Percentiles rank a stretch among this genome's conserved stretches.
phyloP scores from a whole-genome alignment of 2,329 filamentous ascomycete genomes.

The Seiridium unicorne region DNA sequence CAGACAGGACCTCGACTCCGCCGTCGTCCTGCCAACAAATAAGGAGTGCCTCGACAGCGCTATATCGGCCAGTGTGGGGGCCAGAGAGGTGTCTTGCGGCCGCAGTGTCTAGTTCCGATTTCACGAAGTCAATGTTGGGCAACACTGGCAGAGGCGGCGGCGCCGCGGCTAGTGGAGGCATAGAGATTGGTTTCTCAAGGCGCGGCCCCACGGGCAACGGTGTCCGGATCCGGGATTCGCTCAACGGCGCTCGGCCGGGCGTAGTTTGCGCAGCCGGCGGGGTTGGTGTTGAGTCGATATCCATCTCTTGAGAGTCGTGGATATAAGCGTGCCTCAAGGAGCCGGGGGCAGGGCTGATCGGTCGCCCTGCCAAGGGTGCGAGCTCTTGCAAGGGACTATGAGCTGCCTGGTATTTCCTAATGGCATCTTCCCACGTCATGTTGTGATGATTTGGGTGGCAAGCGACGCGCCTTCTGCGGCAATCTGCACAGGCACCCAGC shows the following conservation, averaged over 20 bases:
- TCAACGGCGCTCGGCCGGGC: conserved; percentile 36
- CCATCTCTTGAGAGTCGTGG: conserved; percentile 53
- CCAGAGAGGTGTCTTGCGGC: conserved; percentile 49
- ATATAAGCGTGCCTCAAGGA: conserved; percentile 37
- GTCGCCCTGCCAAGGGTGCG: conserved; percentile 39
- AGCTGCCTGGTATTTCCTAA: conserved; percentile 49
- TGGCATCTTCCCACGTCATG: conserved; percentile 60
- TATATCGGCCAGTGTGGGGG: conserved; percentile 51
- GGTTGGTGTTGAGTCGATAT: conserved; percentile 44
- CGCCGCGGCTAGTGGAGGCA: conserved; percentile 25
- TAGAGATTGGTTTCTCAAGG: conserved; percentile 47
- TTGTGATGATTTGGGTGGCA: conserved; percentile 60
- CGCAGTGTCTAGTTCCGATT: conserved; percentile 50
- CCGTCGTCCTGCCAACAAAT: conserved; percentile 57
- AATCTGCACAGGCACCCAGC: conserved; percentile 56
- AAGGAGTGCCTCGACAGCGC: conserved; percentile 50
- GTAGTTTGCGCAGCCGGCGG: conserved; percentile 20
- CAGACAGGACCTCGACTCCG: conserved; percentile 36
- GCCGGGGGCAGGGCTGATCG: conserved; percentile 44
- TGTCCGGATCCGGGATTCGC: conserved; percentile 51
- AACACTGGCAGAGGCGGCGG: conserved; percentile 26
- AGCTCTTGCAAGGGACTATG: conserved; percentile 54
- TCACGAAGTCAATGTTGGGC: conserved; percentile 49
- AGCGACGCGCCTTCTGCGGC: conserved; percentile 55
- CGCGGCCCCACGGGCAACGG: conserved; percentile 56